Evolutionary conservation across 2,329 filamentous ascomycete species (phyloP).

Genomic region (Colletotrichum somersetense): DNA sequence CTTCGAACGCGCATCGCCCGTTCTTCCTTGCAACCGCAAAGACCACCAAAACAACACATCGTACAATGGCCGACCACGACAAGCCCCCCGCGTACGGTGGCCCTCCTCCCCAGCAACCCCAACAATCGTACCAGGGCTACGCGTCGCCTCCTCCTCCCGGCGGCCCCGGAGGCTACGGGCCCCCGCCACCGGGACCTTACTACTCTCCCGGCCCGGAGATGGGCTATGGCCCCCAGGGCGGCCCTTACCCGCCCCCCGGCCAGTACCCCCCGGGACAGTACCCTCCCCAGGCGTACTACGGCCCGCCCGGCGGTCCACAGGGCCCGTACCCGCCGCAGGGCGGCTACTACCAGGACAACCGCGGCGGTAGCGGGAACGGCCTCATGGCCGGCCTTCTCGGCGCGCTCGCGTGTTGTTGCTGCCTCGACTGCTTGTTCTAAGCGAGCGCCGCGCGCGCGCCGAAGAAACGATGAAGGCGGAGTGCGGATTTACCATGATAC

Average conservation of each 20-base stretch:
- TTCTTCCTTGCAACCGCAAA: neutral
- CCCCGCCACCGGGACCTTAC: constrained; percentile 45
- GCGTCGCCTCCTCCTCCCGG: constrained; percentile 50
- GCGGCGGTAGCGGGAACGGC: constrained; percentile 50
- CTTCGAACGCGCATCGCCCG: neutral
- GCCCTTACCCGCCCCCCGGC: constrained; percentile 47
- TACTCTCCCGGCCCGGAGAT: constrained; percentile 58
- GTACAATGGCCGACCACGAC: constrained; percentile 60
- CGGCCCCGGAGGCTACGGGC: constrained; percentile 43
- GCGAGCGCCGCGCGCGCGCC: constrained; percentile 6
- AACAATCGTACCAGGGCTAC: constrained; percentile 60
- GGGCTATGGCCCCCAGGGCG: constrained; percentile 57
- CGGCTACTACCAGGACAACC: constrained; percentile 48
- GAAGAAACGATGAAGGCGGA: neutral
- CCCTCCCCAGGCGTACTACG: constrained; percentile 38
- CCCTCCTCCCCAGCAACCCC: constrained; percentile 54
- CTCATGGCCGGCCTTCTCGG: constrained; percentile 62
- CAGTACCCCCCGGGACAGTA: constrained; percentile 51
- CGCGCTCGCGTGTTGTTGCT: constrained; percentile 69
- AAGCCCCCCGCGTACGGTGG: constrained; percentile 63
- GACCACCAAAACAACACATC: constrained; percentile 10
- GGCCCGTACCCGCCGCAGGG: constrained; percentile 46
- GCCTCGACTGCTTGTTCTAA: constrained; percentile 69
- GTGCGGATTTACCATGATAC: constrained; percentile 22
- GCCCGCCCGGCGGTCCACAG: constrained; percentile 45